Evolutionary conservation across 129 eudicot genomes (phyloP).

Genomic region (Helianthus tuberosus): DNA sequence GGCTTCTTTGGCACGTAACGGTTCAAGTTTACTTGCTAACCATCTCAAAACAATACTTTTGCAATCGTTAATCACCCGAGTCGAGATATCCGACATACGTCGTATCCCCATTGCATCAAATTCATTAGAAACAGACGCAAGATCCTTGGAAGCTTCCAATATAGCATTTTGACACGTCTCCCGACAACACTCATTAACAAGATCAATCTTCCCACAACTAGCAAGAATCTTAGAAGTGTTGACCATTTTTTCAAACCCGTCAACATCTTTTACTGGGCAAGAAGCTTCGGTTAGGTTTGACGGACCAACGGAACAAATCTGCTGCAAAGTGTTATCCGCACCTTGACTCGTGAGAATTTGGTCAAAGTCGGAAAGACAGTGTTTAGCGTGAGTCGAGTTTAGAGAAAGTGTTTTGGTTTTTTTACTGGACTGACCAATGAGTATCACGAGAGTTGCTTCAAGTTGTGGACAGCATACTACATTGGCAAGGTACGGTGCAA

Average conservation of each 20-base stretch:
- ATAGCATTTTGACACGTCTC: conserved; percentile 91
- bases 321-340: conserved; percentile 66
- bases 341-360: conserved; percentile 83
- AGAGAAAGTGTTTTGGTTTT: conserved; percentile 62
- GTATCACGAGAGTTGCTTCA: conserved; percentile 79
- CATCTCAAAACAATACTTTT: conserved; percentile 76
- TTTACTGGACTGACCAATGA: conserved; percentile 87
- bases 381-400: conserved; percentile 65
- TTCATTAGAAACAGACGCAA: conserved; percentile 58
- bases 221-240: conserved; percentile 72
- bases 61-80: conserved; percentile 62
- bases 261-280: conserved; percentile 85
- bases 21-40: conserved; percentile 90
- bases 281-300: conserved; percentile 85
- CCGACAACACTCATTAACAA: conserved; percentile 85
- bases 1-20: conserved; percentile 73
- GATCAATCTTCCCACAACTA: conserved; percentile 79
- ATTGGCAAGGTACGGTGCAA: conserved; percentile 85
- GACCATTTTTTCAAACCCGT: conserved; percentile 65
- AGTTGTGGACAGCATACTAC: conserved; percentile 95
- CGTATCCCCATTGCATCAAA: conserved; percentile 48
- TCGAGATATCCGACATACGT: conserved; percentile 54
- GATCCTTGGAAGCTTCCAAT: conserved; percentile 68
- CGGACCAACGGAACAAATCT: conserved; percentile 71
- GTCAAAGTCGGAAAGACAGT: conserved; percentile 82